These are phyloP conservation scores for Mycena belliarum DNA, from an alignment of 768 basidiomycete species.

Conservation along the genomic window DNA sequence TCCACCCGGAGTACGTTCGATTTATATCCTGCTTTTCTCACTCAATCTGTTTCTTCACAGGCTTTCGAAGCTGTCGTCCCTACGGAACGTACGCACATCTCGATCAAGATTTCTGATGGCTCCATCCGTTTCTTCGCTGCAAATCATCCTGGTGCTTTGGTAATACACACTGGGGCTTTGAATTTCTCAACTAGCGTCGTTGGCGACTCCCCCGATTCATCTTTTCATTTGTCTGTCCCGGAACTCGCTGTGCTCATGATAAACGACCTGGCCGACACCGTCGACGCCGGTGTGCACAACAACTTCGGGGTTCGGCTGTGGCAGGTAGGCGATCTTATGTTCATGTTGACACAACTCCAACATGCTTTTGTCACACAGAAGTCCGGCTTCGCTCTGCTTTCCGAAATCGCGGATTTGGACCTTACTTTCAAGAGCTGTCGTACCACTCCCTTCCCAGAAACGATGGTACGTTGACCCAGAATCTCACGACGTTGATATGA, in stretches of 20 bases:
- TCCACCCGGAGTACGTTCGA: conserved; percentile 77
- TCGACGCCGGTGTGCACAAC: conserved; percentile 23
- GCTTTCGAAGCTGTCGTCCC: conserved; percentile 94
- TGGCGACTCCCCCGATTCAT: conserved; percentile 60
- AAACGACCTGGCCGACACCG: conserved; percentile 48
- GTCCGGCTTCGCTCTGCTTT: conserved; percentile 68
- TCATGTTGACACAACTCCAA: neutral
- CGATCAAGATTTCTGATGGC: conserved; percentile 64
- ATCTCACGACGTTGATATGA: neutral
- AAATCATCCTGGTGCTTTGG: conserved; percentile 62
- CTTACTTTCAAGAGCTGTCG: conserved; percentile 39
- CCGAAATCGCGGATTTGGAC: conserved; percentile 56
- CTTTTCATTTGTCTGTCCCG: conserved; percentile 50
- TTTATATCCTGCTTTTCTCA: neutral
- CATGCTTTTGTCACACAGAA: conserved; percentile 38
- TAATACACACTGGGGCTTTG: conserved; percentile 63
- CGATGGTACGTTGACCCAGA: conserved; percentile 31
- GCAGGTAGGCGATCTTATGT: conserved; percentile 54
- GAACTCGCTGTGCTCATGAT: conserved; percentile 53
- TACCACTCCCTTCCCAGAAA: conserved; percentile 34
- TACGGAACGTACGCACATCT: conserved; percentile 76
- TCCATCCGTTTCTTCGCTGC: conserved; percentile 64
- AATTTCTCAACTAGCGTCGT: conserved; percentile 75
- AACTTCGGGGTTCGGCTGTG: conserved; percentile 51
- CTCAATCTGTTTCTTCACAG: conserved; percentile 31